Base-by-base conservation (phyloP, 768 basidiomycete species). In the Baorangia bicolor region DNA sequence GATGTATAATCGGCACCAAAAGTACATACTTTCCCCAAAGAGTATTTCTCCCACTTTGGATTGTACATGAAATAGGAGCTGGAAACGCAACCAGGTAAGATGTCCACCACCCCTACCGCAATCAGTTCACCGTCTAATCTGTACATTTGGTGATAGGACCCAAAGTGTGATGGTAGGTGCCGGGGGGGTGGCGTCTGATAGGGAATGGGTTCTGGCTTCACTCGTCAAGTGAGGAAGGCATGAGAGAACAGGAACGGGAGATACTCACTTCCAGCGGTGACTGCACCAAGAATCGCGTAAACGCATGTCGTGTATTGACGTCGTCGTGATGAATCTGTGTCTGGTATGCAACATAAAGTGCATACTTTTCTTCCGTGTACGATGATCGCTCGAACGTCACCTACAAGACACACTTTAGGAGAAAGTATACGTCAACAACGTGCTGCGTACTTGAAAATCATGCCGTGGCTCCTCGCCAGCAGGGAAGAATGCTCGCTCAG, bases 71-170 rank as follows among this genome's bases (percentile, higher is more conserved):
- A 95, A 72, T 98, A 98, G 5, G 90, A 87, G 57, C 81, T 77
- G 5, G 88, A 92, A 4, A 98, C 87, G 58, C 95, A 94, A 33
- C 72, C 70, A 0, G 94, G 95, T 27, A 99, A 77, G 51, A 99
- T 87, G 69, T 98, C 97, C 51, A 98, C 75, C 28, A 98, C 91
- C 6, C 84, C 87, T 66, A 98, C 77, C 0, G 92, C 97, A 48
- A 97, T 81, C 12, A 98, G 77, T 66, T 85, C 70, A 4, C 85
- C 90, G 63, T 98, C 89, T 25, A 98, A 69, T 57, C 83, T 80
- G 67, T 96, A 97, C 41, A 93, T 73, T 62, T 94, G 93, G 65
- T 98, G 96, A 70, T 93, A 92, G 23, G 92, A 88, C n/a, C 96
- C 96, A 70, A 93, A 98, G 16, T 81, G 73, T n/a, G 56, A 65